phyloP scores from a whole-genome alignment of 352 stramenopile genomes.

The Phytopythium oedochilum region DNA sequence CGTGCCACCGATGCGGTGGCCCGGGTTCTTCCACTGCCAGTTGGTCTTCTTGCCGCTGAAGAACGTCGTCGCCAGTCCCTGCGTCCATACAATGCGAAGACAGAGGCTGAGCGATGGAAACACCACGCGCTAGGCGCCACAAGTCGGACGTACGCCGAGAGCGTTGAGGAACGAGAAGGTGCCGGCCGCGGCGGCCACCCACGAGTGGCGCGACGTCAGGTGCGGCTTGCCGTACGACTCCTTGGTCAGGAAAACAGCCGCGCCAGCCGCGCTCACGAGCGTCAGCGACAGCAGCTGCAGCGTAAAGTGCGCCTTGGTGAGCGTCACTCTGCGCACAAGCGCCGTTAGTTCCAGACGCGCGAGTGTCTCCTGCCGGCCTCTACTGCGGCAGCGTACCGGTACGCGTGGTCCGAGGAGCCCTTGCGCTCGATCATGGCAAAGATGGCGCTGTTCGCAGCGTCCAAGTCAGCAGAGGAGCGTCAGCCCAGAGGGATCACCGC shows the following conservation, averaged over 20 bases:
- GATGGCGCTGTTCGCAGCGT: slow-evolving; percentile 23
- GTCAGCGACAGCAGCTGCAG: slow-evolving; percentile 46
- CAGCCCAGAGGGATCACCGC: too few species aligned
- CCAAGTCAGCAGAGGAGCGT: background rate
- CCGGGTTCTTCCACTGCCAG: slow-evolving; percentile 70
- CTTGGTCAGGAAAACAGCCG: slow-evolving; percentile 51
- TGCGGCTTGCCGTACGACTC: slow-evolving; percentile 52
- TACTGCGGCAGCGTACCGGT: too few species aligned
- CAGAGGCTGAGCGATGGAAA: background rate
- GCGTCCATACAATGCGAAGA: background rate
- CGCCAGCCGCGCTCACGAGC: slow-evolving; percentile 32
- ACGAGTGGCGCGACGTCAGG: slow-evolving; percentile 72
- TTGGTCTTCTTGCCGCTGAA: slow-evolving; percentile 58
- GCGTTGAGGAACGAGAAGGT: slow-evolving; percentile 53
- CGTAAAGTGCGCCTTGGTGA: slow-evolving; percentile 49
- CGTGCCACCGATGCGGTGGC: slow-evolving; percentile 50
- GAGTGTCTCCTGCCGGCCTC: too few species aligned
- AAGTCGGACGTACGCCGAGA: slow-evolving; percentile 33
- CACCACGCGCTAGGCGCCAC: too few species aligned
- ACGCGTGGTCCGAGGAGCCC: slow-evolving; percentile 31
- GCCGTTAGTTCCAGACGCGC: too few species aligned
- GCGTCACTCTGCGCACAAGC: slow-evolving; percentile 14
- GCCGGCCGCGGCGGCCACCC: slow-evolving; percentile 37
- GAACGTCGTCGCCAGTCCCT: slow-evolving; percentile 41
- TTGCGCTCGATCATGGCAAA: slow-evolving; percentile 64